Base-by-base conservation (phyloP, 306 rosid species). In the Hippophae gyantsensis region DNA sequence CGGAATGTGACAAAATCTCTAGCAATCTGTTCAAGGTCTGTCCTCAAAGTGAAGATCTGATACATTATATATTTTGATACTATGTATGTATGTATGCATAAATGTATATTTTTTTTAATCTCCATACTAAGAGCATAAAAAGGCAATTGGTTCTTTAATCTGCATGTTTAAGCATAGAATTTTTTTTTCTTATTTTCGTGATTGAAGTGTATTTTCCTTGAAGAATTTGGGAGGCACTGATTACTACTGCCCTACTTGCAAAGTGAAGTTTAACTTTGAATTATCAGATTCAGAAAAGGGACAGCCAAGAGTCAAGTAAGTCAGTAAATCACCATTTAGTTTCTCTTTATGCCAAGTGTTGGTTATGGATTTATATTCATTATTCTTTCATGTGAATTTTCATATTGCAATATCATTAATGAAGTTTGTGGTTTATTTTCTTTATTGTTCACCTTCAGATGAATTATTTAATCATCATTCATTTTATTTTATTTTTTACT, bases 201-300 rank as follows among this genome's bases (percentile, higher is more conserved):
- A 79, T 62, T 62, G 14, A 18, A 50, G 63, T 61, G 63, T 69
- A 70, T 62, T 40, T 63, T 60, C 66, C 70, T 54, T 40, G 41
- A 72, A 93, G 99, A 82, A 86, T 74, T 88, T 93, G 65, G 89
- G 93, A 42, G 87, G 84, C 74, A 85, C 97, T 40, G 99, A 93
- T 70, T 93, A 93, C 71, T 93, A 67, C 81, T 93, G 99, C 82
- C 99, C 99, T 44, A 79, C 97, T 7, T 93, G 99, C 87, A 89
- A 89, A 77, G 95, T 81, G n/a, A 93, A 89, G 74, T 93, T 93
- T 75, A 88, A 93, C 58, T 93, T 93, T 68, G 99, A 93, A 65
- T 71, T 89, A 63, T 93, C 99, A 47, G 99, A 93, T 79, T 86
- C 95, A 51, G 99, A 93, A 67, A 79, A 77, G 70, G 65, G 83